Percentiles rank a stretch among this genome's conserved stretches.
Evolutionary conservation across 805 yeast species (phyloP).

Genomic region (Candida berthetii): DNA sequence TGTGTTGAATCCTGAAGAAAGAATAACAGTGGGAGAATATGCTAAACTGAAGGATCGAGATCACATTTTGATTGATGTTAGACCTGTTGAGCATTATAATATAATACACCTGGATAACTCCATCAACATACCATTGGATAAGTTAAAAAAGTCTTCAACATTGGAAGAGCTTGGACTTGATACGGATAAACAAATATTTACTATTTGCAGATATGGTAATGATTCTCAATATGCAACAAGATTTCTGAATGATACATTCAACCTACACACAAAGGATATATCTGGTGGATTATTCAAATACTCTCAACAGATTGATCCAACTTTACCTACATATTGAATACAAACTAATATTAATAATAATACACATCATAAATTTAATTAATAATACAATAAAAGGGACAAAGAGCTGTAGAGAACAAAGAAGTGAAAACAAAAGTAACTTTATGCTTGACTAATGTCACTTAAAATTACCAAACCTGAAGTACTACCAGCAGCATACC

Average conservation of each 20-base stretch:
- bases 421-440: neutral
- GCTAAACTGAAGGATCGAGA: conserved; percentile 8
- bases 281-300: conserved; percentile 74
- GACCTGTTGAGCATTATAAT: conserved; percentile 71
- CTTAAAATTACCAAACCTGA: conserved; percentile 46
- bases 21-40: conserved; percentile 40
- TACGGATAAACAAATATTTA: conserved; percentile 35
- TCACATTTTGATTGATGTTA: conserved; percentile 60
- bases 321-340: conserved; percentile 55
- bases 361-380: conserved; percentile 8
- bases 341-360: neutral
- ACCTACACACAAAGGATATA: conserved; percentile 54
- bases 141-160: conserved; percentile 28
- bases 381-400: no score
- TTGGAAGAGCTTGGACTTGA: conserved; percentile 23
- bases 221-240: conserved; percentile 80
- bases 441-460: conserved; percentile 13
- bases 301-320: conserved; percentile 52
- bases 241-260: conserved; percentile 43
- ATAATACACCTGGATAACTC: conserved; percentile 58
- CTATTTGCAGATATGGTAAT: conserved; percentile 84
- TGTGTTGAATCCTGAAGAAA: conserved; percentile 35
- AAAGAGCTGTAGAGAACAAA: neutral
- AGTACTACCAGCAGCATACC: conserved; percentile 47
- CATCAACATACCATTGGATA: conserved; percentile 56